Evolutionary conservation across 352 stramenopile genomes (phyloP).

Genomic region (Saprolegnia parasitica): DNA sequence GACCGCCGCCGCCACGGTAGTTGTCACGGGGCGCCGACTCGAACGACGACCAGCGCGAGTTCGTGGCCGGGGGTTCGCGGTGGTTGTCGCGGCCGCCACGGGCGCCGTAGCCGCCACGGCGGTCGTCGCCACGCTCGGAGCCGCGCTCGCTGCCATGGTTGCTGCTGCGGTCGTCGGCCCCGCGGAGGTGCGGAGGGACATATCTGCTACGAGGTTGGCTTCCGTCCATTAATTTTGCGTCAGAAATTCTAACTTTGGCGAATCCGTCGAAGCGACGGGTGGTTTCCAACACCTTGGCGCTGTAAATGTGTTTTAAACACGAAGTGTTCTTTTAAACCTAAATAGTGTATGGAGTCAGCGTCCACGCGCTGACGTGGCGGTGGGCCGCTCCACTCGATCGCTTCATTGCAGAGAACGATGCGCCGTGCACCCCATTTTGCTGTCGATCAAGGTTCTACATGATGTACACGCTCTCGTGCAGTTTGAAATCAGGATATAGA

Average conservation of each 20-base stretch:
- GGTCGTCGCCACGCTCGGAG: slow-evolving; percentile 24
- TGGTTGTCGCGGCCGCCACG: slow-evolving; percentile 31
- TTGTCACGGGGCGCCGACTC: slow-evolving; percentile 35
- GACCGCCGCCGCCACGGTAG: slow-evolving; percentile 33
- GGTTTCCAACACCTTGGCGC: not conserved
- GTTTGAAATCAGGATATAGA: too few relatives aligned
- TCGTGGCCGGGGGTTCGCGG: slow-evolving; percentile 33
- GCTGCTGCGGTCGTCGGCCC: not conserved
- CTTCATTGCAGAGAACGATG: not conserved
- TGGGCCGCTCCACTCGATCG: too few relatives aligned
- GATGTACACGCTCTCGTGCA: too few relatives aligned
- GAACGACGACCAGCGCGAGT: slow-evolving; percentile 54
- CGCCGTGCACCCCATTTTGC: too few relatives aligned
- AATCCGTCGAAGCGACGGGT: not conserved
- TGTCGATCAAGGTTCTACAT: too few relatives aligned
- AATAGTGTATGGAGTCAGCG: not conserved
- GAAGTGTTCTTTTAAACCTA: not conserved
- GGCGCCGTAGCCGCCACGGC: slow-evolving; percentile 31
- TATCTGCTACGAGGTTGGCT: slow-evolving; percentile 27
- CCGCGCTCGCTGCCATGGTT: slow-evolving; percentile 15
- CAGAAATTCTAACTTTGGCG: slow-evolving; percentile 12
- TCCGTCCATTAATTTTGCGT: slow-evolving; percentile 25
- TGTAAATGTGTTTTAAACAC: not conserved
- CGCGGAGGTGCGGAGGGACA: slow-evolving; percentile 32
- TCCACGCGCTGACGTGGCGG: not conserved